A percentile compares a stretch with the other conserved stretches of the same genome.
phyloP scores from a whole-genome alignment of 257 asterid genomes.

The Jaltomata sinuosa region DNA sequence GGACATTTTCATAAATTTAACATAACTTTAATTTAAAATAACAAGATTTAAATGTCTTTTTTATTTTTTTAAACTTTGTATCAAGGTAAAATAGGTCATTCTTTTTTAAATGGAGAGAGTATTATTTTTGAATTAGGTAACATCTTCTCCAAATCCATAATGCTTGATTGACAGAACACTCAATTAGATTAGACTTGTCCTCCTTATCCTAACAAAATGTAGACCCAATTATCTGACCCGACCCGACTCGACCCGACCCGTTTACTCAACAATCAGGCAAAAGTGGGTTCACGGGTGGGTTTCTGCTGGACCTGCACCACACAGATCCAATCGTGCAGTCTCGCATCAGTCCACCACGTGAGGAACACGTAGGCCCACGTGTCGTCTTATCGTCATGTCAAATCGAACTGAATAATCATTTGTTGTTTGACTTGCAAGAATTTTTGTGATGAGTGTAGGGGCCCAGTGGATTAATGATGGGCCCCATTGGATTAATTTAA shows the following conservation, averaged over 20 bases:
- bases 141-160: background rate
- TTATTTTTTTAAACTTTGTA: no score
- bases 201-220: background rate
- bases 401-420: background rate
- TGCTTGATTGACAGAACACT: background rate
- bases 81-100: no score
- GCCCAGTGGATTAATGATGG: background rate
- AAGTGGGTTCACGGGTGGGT: background rate
- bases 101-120: no score
- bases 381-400: background rate
- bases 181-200: background rate
- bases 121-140: background rate
- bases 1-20: no score
- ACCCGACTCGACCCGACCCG: background rate
- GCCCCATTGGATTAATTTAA: background rate
- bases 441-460: background rate
- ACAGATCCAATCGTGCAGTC: background rate
- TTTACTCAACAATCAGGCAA: background rate
- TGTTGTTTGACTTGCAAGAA: background rate
- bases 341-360: background rate
- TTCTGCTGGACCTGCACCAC: background rate
- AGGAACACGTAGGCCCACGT: constrained; percentile 5
- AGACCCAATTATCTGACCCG: background rate
- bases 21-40: no score
- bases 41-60: no score